A percentile compares a stretch with the other conserved stretches of the same genome.
Evolutionary conservation across 257 asterid species (phyloP).

Genomic region (Petunia secreta): DNA sequence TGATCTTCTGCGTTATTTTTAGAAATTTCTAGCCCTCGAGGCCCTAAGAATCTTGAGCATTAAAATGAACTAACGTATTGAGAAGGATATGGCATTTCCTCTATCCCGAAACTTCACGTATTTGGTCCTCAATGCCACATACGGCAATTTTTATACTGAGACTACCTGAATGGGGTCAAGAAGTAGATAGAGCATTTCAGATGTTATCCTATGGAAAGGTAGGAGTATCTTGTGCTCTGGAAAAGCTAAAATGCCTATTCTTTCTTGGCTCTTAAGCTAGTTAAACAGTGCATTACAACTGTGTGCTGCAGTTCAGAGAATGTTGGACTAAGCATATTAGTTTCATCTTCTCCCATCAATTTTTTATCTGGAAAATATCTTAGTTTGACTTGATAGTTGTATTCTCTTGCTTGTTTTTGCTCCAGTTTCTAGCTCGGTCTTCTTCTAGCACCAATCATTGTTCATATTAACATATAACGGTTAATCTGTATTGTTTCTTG

Average conservation of each 20-base stretch:
- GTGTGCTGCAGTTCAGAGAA: not conserved
- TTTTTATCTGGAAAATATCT: not conserved
- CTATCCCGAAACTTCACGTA: not conserved
- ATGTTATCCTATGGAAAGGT: constrained; percentile 15
- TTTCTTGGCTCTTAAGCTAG: constrained; percentile 9
- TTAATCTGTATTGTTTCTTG: not conserved
- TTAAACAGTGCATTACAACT: not conserved
- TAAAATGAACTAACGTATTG: not conserved
- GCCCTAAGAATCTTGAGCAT: not conserved
- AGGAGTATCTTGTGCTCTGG: constrained; percentile 14
- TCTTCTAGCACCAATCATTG: not conserved
- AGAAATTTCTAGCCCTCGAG: constrained; percentile 2
- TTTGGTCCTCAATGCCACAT: not conserved
- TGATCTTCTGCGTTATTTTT: not conserved
- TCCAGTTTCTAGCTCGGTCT: not conserved
- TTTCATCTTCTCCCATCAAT: not conserved
- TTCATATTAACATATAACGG: not conserved
- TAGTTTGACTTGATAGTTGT: not conserved
- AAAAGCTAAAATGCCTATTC: constrained; percentile 3
- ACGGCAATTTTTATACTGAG: not conserved
- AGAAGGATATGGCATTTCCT: not conserved
- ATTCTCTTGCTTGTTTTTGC: not conserved
- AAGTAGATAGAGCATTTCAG: constrained; percentile 4
- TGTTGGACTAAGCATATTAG: constrained; percentile 13
- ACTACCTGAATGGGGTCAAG: constrained; percentile 7